Base-by-base conservation (phyloP, 140 eudicot genomes). In the Senecio squalidus region DNA sequence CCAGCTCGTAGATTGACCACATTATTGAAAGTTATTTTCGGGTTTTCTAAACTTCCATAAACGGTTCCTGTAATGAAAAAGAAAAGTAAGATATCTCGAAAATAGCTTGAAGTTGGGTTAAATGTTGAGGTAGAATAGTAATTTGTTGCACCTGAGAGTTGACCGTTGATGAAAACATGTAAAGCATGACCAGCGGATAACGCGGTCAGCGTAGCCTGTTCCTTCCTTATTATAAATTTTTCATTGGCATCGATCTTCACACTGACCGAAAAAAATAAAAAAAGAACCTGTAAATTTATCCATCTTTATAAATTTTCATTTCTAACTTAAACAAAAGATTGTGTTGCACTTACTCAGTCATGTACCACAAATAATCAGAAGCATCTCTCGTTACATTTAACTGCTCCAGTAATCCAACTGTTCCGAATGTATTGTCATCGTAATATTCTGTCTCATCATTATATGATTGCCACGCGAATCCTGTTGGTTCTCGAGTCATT, bases 141-240 rank as follows among this genome's bases (percentile, higher is more conserved):
- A 29, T 22, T 29, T 49, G 26, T 54, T 6, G 27, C 11, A 71
- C 78, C 78, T 73, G 95, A 73, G 56, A 84, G 73, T 74, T 75
- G 86, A 27, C 98, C 96, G 29, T 91, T 83, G 75, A 91, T 73
- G 66, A 83, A 91, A 55, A 86, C 96, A 60, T 91, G 96, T 82
- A 91, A 81, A 40, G 98, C 91, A 29, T 86, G 98, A 39, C 98
- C 98, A 31, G 98, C 98, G 34, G 98, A 91, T 27, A 74, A 40
- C 68, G 80, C 96, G 0, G 82, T 81, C 21, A 92, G 83, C 59
- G 77, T 83, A 21, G 96, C 96, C 80, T 78, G 78, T 51, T 87
- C 55, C 18, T 88, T 86, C 27, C 78, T 80, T 73, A 64, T 73
- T 70, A 92, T 63, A 68, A 84, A 88, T 53, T 78, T 67, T 70